Base-by-base conservation (phyloP, 2,329 filamentous ascomycete species). In the Ophiostoma quercus region DNA sequence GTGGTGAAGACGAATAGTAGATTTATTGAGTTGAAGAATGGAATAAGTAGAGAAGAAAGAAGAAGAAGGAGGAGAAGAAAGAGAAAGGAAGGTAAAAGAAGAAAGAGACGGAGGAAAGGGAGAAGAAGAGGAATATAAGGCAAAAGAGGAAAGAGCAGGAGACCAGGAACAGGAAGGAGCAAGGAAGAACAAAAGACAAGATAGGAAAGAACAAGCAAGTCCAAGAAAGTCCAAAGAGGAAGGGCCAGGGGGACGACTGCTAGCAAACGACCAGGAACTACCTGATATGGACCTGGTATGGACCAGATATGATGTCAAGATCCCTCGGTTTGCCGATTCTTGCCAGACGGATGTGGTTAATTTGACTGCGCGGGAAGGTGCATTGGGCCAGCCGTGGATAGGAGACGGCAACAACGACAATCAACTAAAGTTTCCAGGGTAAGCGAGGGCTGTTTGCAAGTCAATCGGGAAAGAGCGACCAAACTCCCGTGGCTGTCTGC, bases 301-400 rank as follows among this genome's bases (percentile, higher is more conserved):
- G 34, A 34, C 51, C 51, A 12, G 22, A 25, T 29, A 57, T 57
- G 8, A 57, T 57, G 51, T 57, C 51, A 57, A 57, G 22, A 57
- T 57, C 51, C 51, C 51, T 57, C 9, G 22, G 51, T 57, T 57
- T 25, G 51, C 51, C 51, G 51, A 57, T 25, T 47, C 43, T 47
- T 47, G 43, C 43, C 43, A 47, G 43, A 47, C 16, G 41, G 41
- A 16, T 16, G 2, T 34, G 8, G 19, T n/a, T 47, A 8, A 47
- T 47, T 8, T n/a, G 14, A 11, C 22, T 25, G 51, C 51, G 11
- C 51, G 51, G 51, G 51, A 57, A 57, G 51, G 51, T 25, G 51
- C 51, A 57, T 57, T 57, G 51, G 51, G 51, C 51, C 51, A 25
- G 9, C 51, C 51, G 22, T 57, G 51, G 51, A 57, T 22, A 57